These are phyloP conservation scores for Trichoderma arundinaceum DNA, from an alignment of 2,329 filamentous ascomycete genomes.

Conservation along the genomic window DNA sequence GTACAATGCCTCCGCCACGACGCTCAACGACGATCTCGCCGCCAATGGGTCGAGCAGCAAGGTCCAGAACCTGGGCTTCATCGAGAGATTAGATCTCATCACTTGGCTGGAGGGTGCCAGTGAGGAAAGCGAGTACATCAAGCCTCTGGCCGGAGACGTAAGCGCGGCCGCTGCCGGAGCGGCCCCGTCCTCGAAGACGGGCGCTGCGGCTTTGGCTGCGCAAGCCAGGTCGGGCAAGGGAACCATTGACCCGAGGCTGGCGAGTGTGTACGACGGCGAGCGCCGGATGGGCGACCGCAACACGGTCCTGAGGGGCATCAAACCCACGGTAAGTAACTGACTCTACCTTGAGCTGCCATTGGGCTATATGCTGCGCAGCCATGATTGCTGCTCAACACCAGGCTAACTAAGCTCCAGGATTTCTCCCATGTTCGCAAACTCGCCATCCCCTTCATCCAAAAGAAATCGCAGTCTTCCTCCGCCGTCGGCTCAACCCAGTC, in stretches of 20 bases:
- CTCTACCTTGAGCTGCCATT: neutral
- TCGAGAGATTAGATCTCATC: conserved; percentile 88
- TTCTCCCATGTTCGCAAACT: conserved; percentile 92
- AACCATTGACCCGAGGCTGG: conserved; percentile 77
- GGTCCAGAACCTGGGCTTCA: conserved; percentile 88
- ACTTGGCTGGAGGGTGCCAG: conserved; percentile 91
- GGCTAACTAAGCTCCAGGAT: conserved; percentile 62
- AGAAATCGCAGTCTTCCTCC: conserved; percentile 55
- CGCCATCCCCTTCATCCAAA: conserved; percentile 75
- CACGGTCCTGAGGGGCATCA: conserved; percentile 82
- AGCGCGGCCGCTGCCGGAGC: conserved; percentile 47
- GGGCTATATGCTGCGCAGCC: neutral
- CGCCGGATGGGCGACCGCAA: conserved; percentile 92
- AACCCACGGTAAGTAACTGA: conserved; percentile 72
- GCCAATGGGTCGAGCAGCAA: conserved; percentile 65
- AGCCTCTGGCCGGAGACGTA: conserved; percentile 71
- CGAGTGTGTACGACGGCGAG: conserved; percentile 90
- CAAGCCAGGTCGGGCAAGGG: conserved; percentile 65
- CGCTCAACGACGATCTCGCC: conserved; percentile 75
- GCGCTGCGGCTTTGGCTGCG: conserved; percentile 46
- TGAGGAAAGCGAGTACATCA: conserved; percentile 92
- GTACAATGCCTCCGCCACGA: conserved; percentile 83
- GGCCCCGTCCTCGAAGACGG: conserved; percentile 44
- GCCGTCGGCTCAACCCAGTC: conserved; percentile 51
- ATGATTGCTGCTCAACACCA: neutral